phyloP scores from a whole-genome alignment of 1,139 yeast species.

The Citeromyces hawaiiensis region DNA sequence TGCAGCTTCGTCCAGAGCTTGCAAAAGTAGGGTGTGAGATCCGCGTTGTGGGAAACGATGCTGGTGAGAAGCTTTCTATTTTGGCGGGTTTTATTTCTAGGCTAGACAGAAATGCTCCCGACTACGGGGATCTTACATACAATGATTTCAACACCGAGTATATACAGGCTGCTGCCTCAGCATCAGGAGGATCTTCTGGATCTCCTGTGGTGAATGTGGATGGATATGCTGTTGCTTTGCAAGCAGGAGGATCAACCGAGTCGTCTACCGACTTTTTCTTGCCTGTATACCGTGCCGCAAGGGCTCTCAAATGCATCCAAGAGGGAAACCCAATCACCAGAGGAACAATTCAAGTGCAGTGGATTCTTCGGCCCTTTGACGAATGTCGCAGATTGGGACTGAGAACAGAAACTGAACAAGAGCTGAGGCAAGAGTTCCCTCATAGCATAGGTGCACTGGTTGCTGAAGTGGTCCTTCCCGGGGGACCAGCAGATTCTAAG shows the following conservation, averaged over 20 bases:
- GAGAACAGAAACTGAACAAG: slow-evolving; percentile 58
- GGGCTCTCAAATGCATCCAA: slow-evolving; percentile 73
- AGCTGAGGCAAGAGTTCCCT: slow-evolving; percentile 60
- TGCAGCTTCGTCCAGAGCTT: slow-evolving; percentile 63
- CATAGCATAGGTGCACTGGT: slow-evolving; percentile 70
- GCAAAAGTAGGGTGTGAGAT: slow-evolving; percentile 88
- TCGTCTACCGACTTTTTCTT: slow-evolving; percentile 89
- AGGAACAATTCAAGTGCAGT: slow-evolving; percentile 86
- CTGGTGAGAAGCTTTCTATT: slow-evolving; percentile 86
- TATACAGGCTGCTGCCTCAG: slow-evolving; percentile 93
- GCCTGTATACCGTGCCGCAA: slow-evolving; percentile 70
- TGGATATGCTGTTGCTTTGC: slow-evolving; percentile 82
- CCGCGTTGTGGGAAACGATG: slow-evolving; percentile 91
- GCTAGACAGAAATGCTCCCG: slow-evolving; percentile 89
- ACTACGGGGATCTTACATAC: slow-evolving; percentile 79
- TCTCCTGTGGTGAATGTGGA: slow-evolving; percentile 87
- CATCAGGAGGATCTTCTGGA: slow-evolving; percentile 93
- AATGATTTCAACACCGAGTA: slow-evolving; percentile 93
- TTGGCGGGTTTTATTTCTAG: slow-evolving; percentile 84
- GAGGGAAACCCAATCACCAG: slow-evolving; percentile 43
- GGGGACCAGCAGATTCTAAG: slow-evolving; percentile 70
- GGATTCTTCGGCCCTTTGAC: slow-evolving; percentile 80
- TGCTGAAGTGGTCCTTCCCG: slow-evolving; percentile 73
- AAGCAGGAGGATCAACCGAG: slow-evolving; percentile 88
- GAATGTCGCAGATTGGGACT: slow-evolving; percentile 84